phyloP scores from a whole-genome alignment of 2,329 filamentous ascomycete species.

The Pseudogymnoascus sp. region DNA sequence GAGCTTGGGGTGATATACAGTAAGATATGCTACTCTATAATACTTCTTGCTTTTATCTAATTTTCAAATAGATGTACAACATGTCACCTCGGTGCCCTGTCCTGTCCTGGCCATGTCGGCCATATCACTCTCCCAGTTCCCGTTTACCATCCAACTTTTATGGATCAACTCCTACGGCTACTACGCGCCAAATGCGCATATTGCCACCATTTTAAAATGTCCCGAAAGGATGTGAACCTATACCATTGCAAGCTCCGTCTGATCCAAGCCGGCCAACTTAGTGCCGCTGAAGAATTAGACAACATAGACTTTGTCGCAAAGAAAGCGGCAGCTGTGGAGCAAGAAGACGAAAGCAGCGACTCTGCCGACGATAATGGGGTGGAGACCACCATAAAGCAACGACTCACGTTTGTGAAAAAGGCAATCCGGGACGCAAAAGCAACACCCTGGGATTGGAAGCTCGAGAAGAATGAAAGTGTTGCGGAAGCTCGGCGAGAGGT shows the following conservation, averaged over 20 bases:
- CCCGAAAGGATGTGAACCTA: slow-evolving; percentile 68
- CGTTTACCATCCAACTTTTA: slow-evolving; percentile 93
- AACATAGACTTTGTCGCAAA: slow-evolving; percentile 26
- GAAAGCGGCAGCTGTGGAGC: slow-evolving; percentile 14
- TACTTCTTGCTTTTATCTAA: slow-evolving; percentile 17
- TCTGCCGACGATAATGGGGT: slow-evolving; percentile 32
- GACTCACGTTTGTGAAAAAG: slow-evolving; percentile 64
- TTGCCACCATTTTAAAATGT: slow-evolving; percentile 79
- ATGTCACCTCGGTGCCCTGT: slow-evolving; percentile 74
- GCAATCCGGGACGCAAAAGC: slow-evolving; percentile 55
- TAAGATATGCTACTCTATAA: slow-evolving; percentile 41
- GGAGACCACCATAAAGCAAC: slow-evolving; percentile 47
- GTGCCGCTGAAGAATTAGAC: slow-evolving; percentile 52
- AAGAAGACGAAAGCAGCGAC: slow-evolving; percentile 23
- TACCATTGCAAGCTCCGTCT: slow-evolving; percentile 80
- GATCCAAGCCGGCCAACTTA: slow-evolving; percentile 75
- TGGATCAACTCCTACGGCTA: slow-evolving; percentile 83
- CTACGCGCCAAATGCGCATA: slow-evolving; percentile 85
- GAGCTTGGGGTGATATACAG: slow-evolving; percentile 80
- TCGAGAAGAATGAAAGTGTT: slow-evolving; percentile 73
- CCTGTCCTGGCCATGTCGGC: slow-evolving; percentile 87
- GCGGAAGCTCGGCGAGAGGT: slow-evolving; percentile 68
- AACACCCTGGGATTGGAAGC: slow-evolving; percentile 38
- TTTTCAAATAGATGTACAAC: slow-evolving; percentile 67
- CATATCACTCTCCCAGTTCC: slow-evolving; percentile 92